These are phyloP conservation scores for Russula dissimulans DNA, from an alignment of 768 basidiomycete genomes.

Conservation along the genomic window DNA sequence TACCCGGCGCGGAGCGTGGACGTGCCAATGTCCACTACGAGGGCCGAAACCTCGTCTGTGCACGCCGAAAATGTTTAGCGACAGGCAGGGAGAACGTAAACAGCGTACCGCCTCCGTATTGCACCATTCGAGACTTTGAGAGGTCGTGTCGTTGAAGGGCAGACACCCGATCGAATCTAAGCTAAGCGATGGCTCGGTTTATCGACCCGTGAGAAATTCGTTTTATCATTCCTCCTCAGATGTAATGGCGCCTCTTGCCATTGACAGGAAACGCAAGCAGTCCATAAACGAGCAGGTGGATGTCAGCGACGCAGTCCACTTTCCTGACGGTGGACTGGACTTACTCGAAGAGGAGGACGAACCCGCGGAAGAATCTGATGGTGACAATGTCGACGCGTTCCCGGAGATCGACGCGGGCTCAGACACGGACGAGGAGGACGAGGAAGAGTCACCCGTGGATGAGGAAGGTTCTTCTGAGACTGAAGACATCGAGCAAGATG, in stretches of 20 bases:
- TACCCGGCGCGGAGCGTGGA: slow-evolving; percentile 90
- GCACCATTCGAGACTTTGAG: slow-evolving; percentile 43
- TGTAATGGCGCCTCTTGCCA: slow-evolving; percentile 29
- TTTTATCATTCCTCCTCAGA: background rate
- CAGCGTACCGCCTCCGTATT: slow-evolving; percentile 74
- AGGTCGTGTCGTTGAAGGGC: background rate
- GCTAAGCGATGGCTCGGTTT: background rate
- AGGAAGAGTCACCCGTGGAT: slow-evolving; percentile 43
- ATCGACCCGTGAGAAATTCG: slow-evolving; percentile 14
- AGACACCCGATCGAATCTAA: slow-evolving; percentile 26
- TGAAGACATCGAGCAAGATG: slow-evolving; percentile 29
- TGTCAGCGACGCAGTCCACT: slow-evolving; percentile 23
- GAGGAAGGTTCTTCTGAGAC: slow-evolving; percentile 27
- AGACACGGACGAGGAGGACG: slow-evolving; percentile 34
- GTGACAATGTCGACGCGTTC: slow-evolving; percentile 60
- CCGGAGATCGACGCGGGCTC: slow-evolving; percentile 40
- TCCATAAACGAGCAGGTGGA: slow-evolving; percentile 32
- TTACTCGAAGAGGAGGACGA: slow-evolving; percentile 48
- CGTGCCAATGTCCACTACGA: slow-evolving; percentile 91
- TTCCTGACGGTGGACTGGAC: slow-evolving; percentile 45
- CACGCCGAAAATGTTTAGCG: background rate
- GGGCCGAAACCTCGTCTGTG: slow-evolving; percentile 90
- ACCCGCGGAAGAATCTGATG: slow-evolving; percentile 36
- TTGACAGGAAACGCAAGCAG: slow-evolving; percentile 53
- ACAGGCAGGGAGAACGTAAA: background rate